These are phyloP conservation scores for Thamnidium elegans DNA, from an alignment of 192 early-diverging fungal genomes.

Conservation along the genomic window DNA sequence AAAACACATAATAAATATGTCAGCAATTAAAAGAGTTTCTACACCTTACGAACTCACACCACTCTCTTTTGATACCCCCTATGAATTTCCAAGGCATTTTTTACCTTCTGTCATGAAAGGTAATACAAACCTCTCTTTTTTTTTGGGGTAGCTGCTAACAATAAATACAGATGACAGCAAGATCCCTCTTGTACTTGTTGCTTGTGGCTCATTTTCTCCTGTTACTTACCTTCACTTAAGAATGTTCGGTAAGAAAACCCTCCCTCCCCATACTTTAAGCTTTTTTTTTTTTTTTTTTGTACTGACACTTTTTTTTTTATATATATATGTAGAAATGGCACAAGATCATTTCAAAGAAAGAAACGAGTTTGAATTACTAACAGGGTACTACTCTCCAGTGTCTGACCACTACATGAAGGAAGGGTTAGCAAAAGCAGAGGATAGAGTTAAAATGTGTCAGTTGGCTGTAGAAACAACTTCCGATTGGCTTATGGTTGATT, in stretches of 20 bases:
- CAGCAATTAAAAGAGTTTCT: not conserved
- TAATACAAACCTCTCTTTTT: not conserved
- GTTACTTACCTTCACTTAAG: constrained; percentile 96
- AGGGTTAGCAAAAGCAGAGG: constrained; percentile 81
- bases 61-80: constrained; percentile 16
- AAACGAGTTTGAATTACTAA: constrained; percentile 81
- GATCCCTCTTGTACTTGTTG: constrained; percentile 87
- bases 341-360: constrained; percentile 79
- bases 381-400: constrained; percentile 97
- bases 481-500: constrained; percentile 94
- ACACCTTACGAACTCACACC: constrained; percentile 10
- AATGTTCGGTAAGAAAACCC: constrained; percentile 86
- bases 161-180: constrained; percentile 54
- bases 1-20: too few relatives aligned
- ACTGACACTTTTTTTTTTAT: constrained; percentile 8
- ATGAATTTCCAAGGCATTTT: constrained; percentile 13
- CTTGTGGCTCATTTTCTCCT: constrained; percentile 96
- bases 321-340: constrained; percentile 75
- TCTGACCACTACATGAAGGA: constrained; percentile 91
- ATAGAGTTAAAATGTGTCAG: constrained; percentile 94
- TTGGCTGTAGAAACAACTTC: constrained; percentile 79
- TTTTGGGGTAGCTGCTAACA: not conserved
- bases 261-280: too few relatives aligned
- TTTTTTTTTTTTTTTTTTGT: too few relatives aligned
- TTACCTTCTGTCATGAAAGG: constrained; percentile 22